These are phyloP conservation scores for Cymbopogon flexuosus DNA, from an alignment of 202 grass and related monocot genomes.

Conservation along the genomic window DNA sequence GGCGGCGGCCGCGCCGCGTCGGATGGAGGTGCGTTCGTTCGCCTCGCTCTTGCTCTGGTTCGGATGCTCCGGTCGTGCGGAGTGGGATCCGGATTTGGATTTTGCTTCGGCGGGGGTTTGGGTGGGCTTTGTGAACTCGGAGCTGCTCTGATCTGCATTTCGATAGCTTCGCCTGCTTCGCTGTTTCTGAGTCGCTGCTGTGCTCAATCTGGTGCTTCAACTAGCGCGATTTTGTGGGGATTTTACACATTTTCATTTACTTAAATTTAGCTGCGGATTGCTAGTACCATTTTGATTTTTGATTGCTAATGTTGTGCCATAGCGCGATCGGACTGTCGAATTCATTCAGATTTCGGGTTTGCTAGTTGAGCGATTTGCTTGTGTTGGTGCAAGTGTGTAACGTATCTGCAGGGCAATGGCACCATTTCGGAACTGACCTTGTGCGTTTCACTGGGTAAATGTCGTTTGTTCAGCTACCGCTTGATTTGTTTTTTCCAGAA, in stretches of 20 bases:
- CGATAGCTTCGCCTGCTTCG: background rate
- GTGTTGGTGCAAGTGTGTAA: background rate
- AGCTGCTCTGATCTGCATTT: slow-evolving; percentile 31
- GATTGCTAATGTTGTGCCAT: background rate
- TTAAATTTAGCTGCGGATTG: background rate
- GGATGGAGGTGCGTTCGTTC: slow-evolving; percentile 47
- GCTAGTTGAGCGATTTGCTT: background rate
- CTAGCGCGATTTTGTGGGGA: background rate
- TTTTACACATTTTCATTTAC: background rate
- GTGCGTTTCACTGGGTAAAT: background rate
- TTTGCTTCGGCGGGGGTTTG: background rate
- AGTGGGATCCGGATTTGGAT: slow-evolving; percentile 44
- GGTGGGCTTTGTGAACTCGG: slow-evolving; percentile 19
- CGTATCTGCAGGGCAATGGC: background rate
- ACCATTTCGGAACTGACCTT: background rate
- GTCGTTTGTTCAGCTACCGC: background rate
- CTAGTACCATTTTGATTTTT: background rate
- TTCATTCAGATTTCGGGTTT: background rate
- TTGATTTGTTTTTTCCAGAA: background rate
- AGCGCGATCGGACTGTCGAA: background rate
- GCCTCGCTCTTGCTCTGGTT: background rate
- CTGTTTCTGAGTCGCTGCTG: background rate
- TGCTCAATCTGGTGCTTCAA: background rate
- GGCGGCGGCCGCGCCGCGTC: slow-evolving; percentile 28
- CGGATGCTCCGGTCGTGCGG: too few species aligned